phyloP scores from a whole-genome alignment of 345 rosid genomes.

The Capsella bursapastoris region DNA sequence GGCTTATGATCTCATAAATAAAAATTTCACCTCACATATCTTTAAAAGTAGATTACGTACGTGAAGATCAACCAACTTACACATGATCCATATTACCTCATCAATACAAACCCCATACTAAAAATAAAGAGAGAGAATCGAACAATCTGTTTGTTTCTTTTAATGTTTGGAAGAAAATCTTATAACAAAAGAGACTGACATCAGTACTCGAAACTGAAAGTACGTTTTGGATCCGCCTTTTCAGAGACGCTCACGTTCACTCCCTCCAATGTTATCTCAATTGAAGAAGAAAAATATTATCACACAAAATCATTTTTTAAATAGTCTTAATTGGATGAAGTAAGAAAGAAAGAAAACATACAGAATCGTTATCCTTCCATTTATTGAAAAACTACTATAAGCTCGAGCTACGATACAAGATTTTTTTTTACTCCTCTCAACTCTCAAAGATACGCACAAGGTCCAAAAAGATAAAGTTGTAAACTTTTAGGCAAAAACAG shows the following conservation, averaged over 20 bases:
- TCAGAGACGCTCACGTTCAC: conserved; percentile 45
- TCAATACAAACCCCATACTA: conserved; percentile 23
- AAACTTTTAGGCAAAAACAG: conserved; percentile 28
- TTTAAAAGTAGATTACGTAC: conserved; percentile 20
- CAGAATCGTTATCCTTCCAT: conserved; percentile 42
- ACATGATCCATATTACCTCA: conserved; percentile 32
- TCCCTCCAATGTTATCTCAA: conserved; percentile 29
- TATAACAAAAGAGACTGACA: conserved; percentile 40
- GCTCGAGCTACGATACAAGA: conserved; percentile 41
- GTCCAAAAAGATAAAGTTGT: conserved; percentile 35
- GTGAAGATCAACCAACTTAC: conserved; percentile 9
- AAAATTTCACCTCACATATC: not conserved
- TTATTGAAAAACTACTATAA: conserved; percentile 34
- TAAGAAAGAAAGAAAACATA: conserved; percentile 7
- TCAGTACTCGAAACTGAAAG: conserved; percentile 45
- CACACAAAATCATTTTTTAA: conserved; percentile 3
- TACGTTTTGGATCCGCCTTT: conserved; percentile 44
- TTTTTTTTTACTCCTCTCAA: conserved; percentile 31
- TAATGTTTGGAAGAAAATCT: conserved; percentile 22
- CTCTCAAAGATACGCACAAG: conserved; percentile 35
- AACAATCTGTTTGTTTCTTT: conserved; percentile 30
- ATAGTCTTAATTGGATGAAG: not conserved
- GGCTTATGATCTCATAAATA: conserved; percentile 24
- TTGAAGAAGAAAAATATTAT: not conserved
- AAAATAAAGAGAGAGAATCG: conserved; percentile 17